phyloP scores from a whole-genome alignment of 2,329 filamentous ascomycete genomes.

The Fusarium buxicola region DNA sequence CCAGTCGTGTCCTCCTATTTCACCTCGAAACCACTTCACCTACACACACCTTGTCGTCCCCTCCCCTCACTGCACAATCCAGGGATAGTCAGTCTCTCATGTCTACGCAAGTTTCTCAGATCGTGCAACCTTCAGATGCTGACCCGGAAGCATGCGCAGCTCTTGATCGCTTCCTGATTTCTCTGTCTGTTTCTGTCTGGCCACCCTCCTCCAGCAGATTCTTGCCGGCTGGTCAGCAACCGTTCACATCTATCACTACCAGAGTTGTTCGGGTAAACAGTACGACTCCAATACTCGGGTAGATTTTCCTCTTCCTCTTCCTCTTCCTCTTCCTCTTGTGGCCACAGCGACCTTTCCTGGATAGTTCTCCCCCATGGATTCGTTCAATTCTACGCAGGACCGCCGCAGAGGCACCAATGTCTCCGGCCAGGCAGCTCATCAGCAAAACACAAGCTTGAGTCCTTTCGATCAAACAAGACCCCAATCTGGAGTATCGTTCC shows the following conservation, averaged over 20 bases:
- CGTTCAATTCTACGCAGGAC: constrained; percentile 19
- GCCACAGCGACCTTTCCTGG: background rate
- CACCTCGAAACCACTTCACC: background rate
- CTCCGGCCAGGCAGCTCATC: constrained; percentile 17
- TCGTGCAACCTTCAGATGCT: constrained; percentile 2
- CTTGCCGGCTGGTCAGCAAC: background rate
- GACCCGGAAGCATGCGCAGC: constrained; percentile 5
- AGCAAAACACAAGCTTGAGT: constrained; percentile 18
- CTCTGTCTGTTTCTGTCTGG: background rate
- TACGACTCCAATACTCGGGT: constrained; percentile 2
- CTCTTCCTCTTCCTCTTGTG: background rate
- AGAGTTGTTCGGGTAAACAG: constrained; percentile 6
- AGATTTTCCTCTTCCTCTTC: background rate
- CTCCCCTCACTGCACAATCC: background rate
- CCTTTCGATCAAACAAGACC: constrained; percentile 15
- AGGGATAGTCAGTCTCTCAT: background rate
- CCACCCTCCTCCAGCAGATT: background rate
- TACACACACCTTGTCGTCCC: constrained; percentile 7
- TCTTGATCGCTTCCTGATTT: background rate
- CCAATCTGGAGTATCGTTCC: constrained; percentile 16
- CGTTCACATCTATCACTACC: background rate
- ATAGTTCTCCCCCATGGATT: constrained; percentile 15
- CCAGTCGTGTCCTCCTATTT: background rate
- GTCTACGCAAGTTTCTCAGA: background rate
- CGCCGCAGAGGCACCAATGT: constrained; percentile 1